Percentiles rank a stretch among this genome's conserved stretches.
Conservation (phyloP, 2,329 filamentous ascomycete species). For the Rugonectria rugulosa region DNA sequence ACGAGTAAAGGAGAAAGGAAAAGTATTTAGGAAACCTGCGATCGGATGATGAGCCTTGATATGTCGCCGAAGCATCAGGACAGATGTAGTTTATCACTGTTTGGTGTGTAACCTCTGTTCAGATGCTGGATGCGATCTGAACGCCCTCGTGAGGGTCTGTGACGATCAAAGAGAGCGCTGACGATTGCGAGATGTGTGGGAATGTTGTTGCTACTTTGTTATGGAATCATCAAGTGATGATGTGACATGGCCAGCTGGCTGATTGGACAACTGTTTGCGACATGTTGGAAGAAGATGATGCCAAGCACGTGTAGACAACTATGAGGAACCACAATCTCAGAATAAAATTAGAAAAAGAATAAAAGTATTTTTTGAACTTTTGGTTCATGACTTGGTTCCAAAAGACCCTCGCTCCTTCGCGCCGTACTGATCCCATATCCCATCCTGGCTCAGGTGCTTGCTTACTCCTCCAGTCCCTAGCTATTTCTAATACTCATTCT, state of each 20-base stretch:
- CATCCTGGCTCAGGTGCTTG: too few relatives aligned
- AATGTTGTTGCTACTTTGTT: slow-evolving; percentile 1
- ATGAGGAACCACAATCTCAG: slow-evolving; percentile 8
- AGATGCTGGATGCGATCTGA: slow-evolving; percentile 48
- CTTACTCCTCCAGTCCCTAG: neutral
- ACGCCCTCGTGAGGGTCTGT: slow-evolving; percentile 43
- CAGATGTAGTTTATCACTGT: slow-evolving; percentile 39
- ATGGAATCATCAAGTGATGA: slow-evolving; percentile 24
- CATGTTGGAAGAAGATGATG: neutral
- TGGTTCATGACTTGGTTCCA: slow-evolving; percentile 7
- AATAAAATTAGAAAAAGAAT: slow-evolving; percentile 6
- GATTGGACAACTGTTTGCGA: neutral
- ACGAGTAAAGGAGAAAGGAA: neutral
- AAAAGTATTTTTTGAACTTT: neutral
- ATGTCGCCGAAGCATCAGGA: slow-evolving; percentile 37
- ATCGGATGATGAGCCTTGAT: slow-evolving; percentile 59
- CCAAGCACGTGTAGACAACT: slow-evolving; percentile 3
- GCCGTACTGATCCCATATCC: slow-evolving; percentile 11
- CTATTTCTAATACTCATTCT: neutral
- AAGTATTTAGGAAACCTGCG: slow-evolving; percentile 21
- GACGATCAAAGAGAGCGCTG: slow-evolving; percentile 66
- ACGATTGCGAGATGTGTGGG: slow-evolving; percentile 36
- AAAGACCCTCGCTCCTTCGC: slow-evolving; percentile 6
- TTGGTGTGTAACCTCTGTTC: slow-evolving; percentile 49
- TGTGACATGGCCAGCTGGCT: slow-evolving; percentile 2